Percentiles rank a stretch among this genome's conserved stretches.
Conservation (phyloP, 208 protist genomes). For the Leishmania lainsoni region DNA sequence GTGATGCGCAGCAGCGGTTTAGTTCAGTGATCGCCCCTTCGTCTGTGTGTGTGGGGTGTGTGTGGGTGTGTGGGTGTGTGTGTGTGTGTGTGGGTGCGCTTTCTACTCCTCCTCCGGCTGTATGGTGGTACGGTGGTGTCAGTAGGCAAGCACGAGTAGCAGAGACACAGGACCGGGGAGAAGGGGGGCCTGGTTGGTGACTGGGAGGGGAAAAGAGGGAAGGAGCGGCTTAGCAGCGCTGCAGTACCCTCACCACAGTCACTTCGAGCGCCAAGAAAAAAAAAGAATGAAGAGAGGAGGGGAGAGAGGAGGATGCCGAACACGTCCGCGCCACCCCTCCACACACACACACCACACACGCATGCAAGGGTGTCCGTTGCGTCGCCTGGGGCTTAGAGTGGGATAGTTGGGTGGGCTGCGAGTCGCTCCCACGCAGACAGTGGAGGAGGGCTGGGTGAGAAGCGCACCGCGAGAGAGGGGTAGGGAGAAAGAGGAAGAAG, state of each 20-base stretch:
- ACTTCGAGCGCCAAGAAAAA: background rate
- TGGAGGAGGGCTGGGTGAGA: background rate
- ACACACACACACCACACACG: too few species aligned
- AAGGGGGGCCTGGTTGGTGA: background rate
- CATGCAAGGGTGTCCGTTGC: background rate
- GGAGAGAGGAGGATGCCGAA: too few species aligned
- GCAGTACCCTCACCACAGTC: background rate
- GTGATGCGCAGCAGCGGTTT: background rate
- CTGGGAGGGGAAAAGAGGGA: background rate
- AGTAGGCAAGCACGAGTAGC: background rate
- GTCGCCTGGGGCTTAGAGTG: background rate
- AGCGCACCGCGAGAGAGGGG: background rate
- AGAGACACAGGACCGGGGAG: background rate
- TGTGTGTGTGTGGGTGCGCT: background rate
- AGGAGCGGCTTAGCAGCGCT: background rate
- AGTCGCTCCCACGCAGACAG: background rate
- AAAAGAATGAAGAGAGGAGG: background rate
- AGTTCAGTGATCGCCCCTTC: too few species aligned
- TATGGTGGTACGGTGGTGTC: background rate
- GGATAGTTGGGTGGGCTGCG: background rate
- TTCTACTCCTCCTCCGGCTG: background rate
- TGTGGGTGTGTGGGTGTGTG: background rate
- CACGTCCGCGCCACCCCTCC: too few species aligned
- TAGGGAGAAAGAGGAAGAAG: background rate
- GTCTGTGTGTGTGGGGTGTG: background rate